These are phyloP conservation scores for Auricularia sp. DNA, from an alignment of 768 basidiomycete species.

Conservation along the genomic window DNA sequence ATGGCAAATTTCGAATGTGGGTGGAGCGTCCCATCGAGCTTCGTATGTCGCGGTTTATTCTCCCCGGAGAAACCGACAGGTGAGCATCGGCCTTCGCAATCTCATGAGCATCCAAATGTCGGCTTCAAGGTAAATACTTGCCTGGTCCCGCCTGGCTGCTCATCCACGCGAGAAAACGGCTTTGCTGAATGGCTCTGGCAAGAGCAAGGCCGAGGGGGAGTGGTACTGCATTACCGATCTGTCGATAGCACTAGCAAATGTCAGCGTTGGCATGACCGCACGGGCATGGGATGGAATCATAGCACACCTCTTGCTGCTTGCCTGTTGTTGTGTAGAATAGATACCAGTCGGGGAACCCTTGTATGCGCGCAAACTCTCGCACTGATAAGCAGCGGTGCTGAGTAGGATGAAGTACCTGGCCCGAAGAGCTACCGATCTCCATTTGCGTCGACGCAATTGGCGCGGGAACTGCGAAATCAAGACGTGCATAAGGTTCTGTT, in stretches of 20 bases:
- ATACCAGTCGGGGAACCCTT: slow-evolving; percentile 70
- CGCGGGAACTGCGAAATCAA: slow-evolving; percentile 44
- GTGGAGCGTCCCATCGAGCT: too few species aligned
- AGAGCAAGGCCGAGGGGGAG: slow-evolving; percentile 57
- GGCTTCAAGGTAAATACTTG: too few species aligned
- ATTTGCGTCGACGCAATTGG: slow-evolving; percentile 53
- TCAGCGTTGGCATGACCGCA: background rate
- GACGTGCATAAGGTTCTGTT: slow-evolving; percentile 18
- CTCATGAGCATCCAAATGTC: background rate
- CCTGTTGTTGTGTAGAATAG: slow-evolving; percentile 43
- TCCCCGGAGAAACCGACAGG: background rate
- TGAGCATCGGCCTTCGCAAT: background rate
- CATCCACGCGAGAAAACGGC: slow-evolving; percentile 35
- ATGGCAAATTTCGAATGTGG: too few species aligned
- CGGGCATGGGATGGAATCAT: background rate
- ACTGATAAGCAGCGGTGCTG: slow-evolving; percentile 64
- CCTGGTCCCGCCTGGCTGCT: background rate
- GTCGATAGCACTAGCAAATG: slow-evolving; percentile 48
- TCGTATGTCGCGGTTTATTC: too few species aligned
- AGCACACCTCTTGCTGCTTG: slow-evolving; percentile 18
- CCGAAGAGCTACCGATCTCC: slow-evolving; percentile 40
- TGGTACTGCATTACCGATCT: slow-evolving; percentile 76
- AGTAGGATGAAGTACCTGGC: slow-evolving; percentile 37
- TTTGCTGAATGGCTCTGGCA: slow-evolving; percentile 36
- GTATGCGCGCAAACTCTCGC: slow-evolving; percentile 59